Conservation (phyloP, 192 early-diverging fungal genomes). For the Spizellomyces sp. region DNA sequence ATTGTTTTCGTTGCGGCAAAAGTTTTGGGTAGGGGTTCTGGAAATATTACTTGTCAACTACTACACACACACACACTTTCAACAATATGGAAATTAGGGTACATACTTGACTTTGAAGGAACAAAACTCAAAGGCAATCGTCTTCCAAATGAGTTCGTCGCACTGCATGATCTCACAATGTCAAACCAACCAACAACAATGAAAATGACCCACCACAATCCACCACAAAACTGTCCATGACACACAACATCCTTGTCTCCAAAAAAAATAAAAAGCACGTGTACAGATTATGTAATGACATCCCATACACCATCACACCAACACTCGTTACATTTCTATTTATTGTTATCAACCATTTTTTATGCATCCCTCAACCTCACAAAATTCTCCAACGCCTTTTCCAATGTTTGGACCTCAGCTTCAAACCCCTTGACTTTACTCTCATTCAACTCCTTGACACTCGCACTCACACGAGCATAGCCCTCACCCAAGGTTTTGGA, state of each 20-base stretch:
- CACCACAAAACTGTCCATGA: too few species aligned
- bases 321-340: too few species aligned
- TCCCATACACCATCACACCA: too few species aligned
- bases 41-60: not conserved
- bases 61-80: not conserved
- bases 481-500: conserved; percentile 69
- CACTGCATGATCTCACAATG: conserved; percentile 24
- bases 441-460: conserved; percentile 72
- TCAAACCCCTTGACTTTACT: conserved; percentile 71
- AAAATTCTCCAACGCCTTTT: conserved; percentile 69
- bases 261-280: too few species aligned
- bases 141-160: conserved; percentile 83
- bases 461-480: conserved; percentile 73
- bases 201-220: too few species aligned
- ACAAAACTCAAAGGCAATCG: conserved; percentile 96
- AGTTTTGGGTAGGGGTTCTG: conserved; percentile 82
- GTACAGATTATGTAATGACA: too few species aligned
- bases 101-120: conserved; percentile 96
- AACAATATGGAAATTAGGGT: not conserved
- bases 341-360: too few species aligned
- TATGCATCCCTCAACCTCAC: conserved; percentile 36
- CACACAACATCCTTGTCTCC: too few species aligned
- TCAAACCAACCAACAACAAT: too few species aligned
- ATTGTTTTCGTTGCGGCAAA: conserved; percentile 96
- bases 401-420: conserved; percentile 75